Conservation (phyloP, 176 grass and related monocot genomes). For the Dendrocalamus sinicus region DNA sequence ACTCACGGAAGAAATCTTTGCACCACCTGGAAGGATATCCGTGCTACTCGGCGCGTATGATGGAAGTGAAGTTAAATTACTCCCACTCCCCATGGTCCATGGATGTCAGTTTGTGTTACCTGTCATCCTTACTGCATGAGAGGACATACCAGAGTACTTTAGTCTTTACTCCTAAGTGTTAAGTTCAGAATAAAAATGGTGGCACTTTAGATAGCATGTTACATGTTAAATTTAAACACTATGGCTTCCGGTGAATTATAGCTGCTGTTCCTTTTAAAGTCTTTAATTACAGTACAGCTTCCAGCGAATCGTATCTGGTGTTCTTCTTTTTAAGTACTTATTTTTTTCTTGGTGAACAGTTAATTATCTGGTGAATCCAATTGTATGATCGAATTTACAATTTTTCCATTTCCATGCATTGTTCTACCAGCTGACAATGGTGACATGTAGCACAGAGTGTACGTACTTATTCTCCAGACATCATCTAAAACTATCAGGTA, state of each 20-base stretch:
- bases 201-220: not conserved
- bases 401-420: not conserved
- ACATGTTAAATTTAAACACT: not conserved
- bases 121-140: constrained; percentile 2
- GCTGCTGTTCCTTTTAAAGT: not conserved
- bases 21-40: not conserved
- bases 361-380: not conserved
- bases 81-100: not conserved
- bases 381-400: not conserved
- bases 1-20: not conserved
- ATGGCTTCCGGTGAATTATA: not conserved
- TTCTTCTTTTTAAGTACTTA: not conserved
- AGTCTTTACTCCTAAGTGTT: not conserved
- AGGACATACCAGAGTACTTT: constrained; percentile 7
- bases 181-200: not conserved
- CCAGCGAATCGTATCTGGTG: not conserved
- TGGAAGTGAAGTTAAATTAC: not conserved
- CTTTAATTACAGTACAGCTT: not conserved
- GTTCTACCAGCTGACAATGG: not conserved
- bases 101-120: not conserved
- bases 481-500: constrained; percentile 15
- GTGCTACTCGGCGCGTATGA: not conserved
- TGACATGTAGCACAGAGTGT: not conserved
- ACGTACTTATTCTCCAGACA: constrained; percentile 22
- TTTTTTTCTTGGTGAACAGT: not conserved